Evolutionary conservation across 495 filamentous ascomycete genomes (phyloP).

Genomic region (Penicillium subrubescens): DNA sequence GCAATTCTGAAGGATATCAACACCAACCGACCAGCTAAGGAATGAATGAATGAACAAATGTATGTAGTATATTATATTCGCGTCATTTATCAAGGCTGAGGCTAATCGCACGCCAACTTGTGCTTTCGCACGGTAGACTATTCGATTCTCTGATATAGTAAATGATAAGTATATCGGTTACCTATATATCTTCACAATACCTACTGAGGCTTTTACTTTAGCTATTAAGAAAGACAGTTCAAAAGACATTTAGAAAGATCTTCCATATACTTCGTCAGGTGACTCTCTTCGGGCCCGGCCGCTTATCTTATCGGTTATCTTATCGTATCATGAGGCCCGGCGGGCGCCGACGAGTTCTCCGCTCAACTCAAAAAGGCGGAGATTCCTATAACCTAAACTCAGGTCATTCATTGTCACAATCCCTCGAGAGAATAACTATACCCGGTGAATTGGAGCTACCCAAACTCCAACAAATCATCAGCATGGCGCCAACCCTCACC

Average conservation of each 20-base stretch:
- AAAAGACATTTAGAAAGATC: no score
- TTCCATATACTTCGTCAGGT: no score
- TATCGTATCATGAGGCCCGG: constrained; percentile 2
- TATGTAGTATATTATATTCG: not conserved
- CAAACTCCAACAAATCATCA: not conserved
- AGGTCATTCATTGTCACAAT: not conserved
- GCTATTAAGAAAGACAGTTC: no score
- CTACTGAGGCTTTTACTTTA: no score
- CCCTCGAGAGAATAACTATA: not conserved
- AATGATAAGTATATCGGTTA: no score
- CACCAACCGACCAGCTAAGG: constrained; percentile 18
- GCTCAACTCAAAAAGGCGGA: not conserved
- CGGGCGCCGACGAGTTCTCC: constrained; percentile 10
- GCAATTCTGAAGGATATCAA: constrained; percentile 21
- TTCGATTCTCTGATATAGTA: no score
- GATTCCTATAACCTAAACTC: not conserved
- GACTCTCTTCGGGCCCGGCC: constrained; percentile 7
- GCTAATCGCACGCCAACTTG: no score
- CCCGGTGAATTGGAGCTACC: not conserved
- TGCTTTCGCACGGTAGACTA: no score
- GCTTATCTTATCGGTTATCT: constrained; percentile 10
- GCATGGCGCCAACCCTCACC: constrained; percentile 37
- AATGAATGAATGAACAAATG: not conserved
- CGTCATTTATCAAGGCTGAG: no score
- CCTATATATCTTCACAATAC: no score